A percentile compares a stretch with the other conserved stretches of the same genome.
Evolutionary conservation across 371 early-diverging fungal genomes (phyloP).

Genomic region (Lichtheimia hyalospora): DNA sequence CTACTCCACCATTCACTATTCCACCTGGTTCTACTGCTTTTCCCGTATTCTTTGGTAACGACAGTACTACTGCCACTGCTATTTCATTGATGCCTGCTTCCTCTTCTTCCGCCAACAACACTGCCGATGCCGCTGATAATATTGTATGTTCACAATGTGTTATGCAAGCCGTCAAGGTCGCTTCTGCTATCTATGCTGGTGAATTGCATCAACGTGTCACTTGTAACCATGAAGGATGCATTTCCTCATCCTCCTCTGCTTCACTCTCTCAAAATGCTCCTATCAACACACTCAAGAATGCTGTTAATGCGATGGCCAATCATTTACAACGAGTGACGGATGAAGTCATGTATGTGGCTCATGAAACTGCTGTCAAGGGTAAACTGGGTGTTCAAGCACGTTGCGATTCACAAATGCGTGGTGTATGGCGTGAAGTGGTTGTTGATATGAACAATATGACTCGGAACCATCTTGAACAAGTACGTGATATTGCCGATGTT

Average conservation of each 20-base stretch:
- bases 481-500: conserved; percentile 74
- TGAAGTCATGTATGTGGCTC: conserved; percentile 59
- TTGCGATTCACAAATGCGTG: conserved; percentile 42
- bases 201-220: conserved; percentile 47
- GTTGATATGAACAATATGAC: conserved; percentile 69
- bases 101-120: background rate
- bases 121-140: background rate
- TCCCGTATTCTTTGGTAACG: conserved; percentile 12
- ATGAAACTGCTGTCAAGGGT: conserved; percentile 66
- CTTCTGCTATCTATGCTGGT: conserved; percentile 51
- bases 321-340: conserved; percentile 55
- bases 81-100: conserved; percentile 1
- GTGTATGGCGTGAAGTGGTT: conserved; percentile 74
- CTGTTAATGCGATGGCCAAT: conserved; percentile 67
- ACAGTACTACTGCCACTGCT: conserved; percentile 1
- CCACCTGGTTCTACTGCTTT: conserved; percentile 12
- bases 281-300: conserved; percentile 47
- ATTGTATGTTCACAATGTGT: conserved; percentile 40
- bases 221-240: conserved; percentile 34
- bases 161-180: conserved; percentile 45
- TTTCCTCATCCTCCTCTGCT: conserved; percentile 8
- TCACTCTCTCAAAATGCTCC: conserved; percentile 13
- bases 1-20: conserved; percentile 20
- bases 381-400: conserved; percentile 63
- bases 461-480: conserved; percentile 65